Evolutionary conservation across 257 asterid genomes (phyloP).

Genomic region (Vinca minor): DNA sequence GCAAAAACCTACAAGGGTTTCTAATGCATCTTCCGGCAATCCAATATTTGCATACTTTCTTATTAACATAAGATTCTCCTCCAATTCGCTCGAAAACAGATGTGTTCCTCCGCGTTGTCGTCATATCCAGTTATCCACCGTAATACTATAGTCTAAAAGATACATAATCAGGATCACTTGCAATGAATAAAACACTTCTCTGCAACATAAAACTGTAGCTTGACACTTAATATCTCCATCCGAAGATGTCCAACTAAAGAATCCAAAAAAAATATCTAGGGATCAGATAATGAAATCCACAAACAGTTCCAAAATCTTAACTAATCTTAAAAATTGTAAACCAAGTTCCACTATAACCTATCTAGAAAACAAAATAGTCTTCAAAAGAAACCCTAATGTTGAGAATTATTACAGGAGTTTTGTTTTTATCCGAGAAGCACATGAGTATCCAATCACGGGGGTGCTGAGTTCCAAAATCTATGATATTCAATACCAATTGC

Average conservation of each 20-base stretch:
- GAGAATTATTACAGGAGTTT: not conserved
- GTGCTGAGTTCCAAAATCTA: not conserved
- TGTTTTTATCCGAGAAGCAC: not conserved
- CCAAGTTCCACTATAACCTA: not conserved
- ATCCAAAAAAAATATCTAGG: not conserved
- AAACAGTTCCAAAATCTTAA: not conserved
- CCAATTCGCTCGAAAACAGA: conserved; percentile 15
- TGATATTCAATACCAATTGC: not conserved
- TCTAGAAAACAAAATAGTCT: not conserved
- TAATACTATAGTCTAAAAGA: conserved; percentile 1
- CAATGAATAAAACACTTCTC: not conserved
- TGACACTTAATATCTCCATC: not conserved
- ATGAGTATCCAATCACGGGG: not conserved
- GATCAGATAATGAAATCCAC: not conserved
- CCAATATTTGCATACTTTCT: conserved; percentile 43
- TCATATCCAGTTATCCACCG: conserved; percentile 34
- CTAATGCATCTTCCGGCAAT: conserved; percentile 45
- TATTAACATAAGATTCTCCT: conserved; percentile 15
- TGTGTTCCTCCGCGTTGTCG: conserved; percentile 13
- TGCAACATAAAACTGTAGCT: not conserved
- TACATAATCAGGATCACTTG: conserved; percentile 1
- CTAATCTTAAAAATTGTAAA: not conserved
- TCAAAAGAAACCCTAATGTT: not conserved
- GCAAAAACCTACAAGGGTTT: conserved; percentile 45
- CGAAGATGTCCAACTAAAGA: not conserved